phyloP scores from a whole-genome alignment of 441 rosid species.

The Euphorbia celastroides region DNA sequence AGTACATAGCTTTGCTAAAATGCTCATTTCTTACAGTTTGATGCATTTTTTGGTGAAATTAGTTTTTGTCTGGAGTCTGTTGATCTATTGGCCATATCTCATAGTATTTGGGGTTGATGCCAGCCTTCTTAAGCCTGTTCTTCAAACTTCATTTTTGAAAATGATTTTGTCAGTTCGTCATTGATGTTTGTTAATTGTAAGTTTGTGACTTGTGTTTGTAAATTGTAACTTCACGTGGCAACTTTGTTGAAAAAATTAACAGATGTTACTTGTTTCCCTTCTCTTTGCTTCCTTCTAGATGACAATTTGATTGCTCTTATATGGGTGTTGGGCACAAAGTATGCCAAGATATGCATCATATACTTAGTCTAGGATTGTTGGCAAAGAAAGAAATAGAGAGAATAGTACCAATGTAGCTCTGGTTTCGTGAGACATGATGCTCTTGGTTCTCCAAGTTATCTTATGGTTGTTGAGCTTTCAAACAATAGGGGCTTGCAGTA shows the following conservation, averaged over 20 bases:
- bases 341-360: not conserved
- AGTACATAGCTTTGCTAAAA: not conserved
- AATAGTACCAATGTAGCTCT: not conserved
- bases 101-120: constrained; percentile 3
- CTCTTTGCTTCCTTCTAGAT: not conserved
- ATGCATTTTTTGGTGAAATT: not conserved
- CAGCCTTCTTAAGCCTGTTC: not conserved
- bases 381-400: not conserved
- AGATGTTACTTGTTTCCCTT: not conserved
- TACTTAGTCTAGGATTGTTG: not conserved
- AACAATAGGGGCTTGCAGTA: not conserved
- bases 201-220: too few relatives aligned
- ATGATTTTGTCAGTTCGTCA: not conserved
- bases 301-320: not conserved
- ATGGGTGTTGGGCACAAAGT: not conserved
- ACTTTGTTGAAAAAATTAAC: not conserved
- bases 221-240: not conserved
- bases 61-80: not conserved
- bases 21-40: not conserved
- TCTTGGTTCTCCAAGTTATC: not conserved
- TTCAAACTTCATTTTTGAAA: not conserved
- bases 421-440: not conserved
- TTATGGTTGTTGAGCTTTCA: not conserved
- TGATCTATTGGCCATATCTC: not conserved
- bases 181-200: not conserved